Percentiles rank a stretch among this genome's conserved stretches.
Conservation (phyloP, 192 early-diverging fungal species). For the Backusella sp. region DNA sequence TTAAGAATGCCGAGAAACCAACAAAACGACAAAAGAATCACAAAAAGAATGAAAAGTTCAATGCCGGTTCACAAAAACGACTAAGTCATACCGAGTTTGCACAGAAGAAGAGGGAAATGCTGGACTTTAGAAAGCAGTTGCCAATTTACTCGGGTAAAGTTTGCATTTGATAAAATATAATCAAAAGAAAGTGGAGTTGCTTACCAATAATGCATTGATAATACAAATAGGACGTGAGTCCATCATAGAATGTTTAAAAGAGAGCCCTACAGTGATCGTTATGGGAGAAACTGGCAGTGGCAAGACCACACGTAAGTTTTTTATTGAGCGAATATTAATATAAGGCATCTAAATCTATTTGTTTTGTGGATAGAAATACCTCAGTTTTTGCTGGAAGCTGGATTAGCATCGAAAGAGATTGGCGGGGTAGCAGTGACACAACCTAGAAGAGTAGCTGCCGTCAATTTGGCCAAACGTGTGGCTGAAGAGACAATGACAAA, state of each 20-base stretch:
- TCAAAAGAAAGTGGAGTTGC: background rate
- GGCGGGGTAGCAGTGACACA: slow-evolving; percentile 82
- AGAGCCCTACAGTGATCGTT: slow-evolving; percentile 59
- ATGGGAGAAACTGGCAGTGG: slow-evolving; percentile 83
- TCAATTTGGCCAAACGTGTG: slow-evolving; percentile 77
- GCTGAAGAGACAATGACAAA: slow-evolving; percentile 75
- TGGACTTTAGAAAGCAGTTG: slow-evolving; percentile 40
- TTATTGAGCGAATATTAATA: background rate
- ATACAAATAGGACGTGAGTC: slow-evolving; percentile 27
- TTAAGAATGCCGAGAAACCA: background rate
- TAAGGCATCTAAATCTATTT: no score
- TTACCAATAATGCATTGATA: background rate
- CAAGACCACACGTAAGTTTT: slow-evolving; percentile 69
- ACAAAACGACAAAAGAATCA: slow-evolving; percentile 7
- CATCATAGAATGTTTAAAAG: slow-evolving; percentile 37
- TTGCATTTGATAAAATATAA: slow-evolving; percentile 17
- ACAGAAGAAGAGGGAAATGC: slow-evolving; percentile 20
- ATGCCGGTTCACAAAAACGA: background rate
- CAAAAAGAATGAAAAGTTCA: slow-evolving; percentile 3
- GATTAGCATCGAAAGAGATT: slow-evolving; percentile 47
- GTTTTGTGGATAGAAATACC: slow-evolving; percentile 66
- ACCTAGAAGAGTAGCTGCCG: slow-evolving; percentile 82
- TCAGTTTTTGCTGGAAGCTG: slow-evolving; percentile 82
- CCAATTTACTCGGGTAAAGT: slow-evolving; percentile 52
- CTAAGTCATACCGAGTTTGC: background rate